These are phyloP conservation scores for Gossypium trilobum DNA, from an alignment of 441 rosid species.

Conservation along the genomic window DNA sequence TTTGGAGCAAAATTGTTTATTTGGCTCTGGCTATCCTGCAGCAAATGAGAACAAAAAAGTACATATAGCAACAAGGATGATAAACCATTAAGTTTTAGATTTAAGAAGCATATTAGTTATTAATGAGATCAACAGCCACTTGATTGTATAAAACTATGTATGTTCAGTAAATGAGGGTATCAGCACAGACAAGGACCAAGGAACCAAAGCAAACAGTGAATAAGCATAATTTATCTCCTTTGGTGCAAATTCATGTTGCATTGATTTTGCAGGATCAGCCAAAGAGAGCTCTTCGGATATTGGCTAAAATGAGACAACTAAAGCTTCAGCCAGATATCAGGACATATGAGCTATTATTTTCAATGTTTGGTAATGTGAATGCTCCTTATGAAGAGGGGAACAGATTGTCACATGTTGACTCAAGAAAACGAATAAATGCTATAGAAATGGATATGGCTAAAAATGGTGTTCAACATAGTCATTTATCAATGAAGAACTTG, in stretches of 20 bases:
- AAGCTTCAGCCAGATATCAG: conserved; percentile 45
- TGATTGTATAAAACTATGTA: not conserved
- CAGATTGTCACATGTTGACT: conserved; percentile 46
- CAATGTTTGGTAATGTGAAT: conserved; percentile 62
- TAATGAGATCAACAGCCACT: not conserved
- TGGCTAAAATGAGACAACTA: conserved; percentile 63
- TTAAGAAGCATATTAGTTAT: not conserved
- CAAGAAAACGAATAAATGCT: conserved; percentile 57
- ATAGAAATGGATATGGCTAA: conserved; percentile 68
- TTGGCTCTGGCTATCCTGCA: not conserved
- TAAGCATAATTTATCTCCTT: conserved; percentile 1
- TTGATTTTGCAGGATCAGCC: conserved; percentile 58
- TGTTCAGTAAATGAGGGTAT: not conserved
- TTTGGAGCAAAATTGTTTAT: not conserved
- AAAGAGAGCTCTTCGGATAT: conserved; percentile 58
- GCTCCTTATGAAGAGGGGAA: conserved; percentile 64
- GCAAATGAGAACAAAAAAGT: not conserved
- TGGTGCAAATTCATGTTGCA: not conserved
- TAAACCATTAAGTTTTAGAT: conserved; percentile 4
- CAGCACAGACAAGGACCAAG: not conserved
- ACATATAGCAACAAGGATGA: not conserved
- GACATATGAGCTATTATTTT: conserved; percentile 69
- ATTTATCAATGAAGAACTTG: conserved; percentile 50
- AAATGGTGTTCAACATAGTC: conserved; percentile 63
- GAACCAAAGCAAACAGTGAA: not conserved